These are phyloP conservation scores for Micractinium sp. DNA, from an alignment of 139 green algal species.

Conservation along the genomic window DNA sequence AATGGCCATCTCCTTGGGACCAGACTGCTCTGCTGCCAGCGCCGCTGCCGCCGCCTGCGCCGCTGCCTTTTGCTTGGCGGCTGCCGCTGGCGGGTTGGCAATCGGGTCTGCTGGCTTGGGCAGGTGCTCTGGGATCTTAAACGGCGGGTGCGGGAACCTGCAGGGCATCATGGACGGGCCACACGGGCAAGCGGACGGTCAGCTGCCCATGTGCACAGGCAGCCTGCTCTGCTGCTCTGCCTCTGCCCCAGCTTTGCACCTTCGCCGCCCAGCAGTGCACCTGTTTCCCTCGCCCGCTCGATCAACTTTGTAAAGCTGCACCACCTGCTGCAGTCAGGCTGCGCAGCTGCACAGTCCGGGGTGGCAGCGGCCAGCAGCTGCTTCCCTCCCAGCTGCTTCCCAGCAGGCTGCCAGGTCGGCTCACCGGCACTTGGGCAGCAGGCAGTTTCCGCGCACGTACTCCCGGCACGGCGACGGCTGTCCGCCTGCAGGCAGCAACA, in stretches of 20 bases:
- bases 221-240: too few relatives aligned
- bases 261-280: too few relatives aligned
- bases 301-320: too few relatives aligned
- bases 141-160: constrained; percentile 44
- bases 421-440: constrained; percentile 39
- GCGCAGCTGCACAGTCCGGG: too few relatives aligned
- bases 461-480: constrained; percentile 20
- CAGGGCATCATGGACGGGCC: background rate
- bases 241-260: too few relatives aligned
- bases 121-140: constrained; percentile 40
- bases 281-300: too few relatives aligned
- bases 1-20: constrained; percentile 42
- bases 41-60: constrained; percentile 37
- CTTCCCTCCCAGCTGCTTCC: too few relatives aligned
- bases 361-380: too few relatives aligned
- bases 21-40: constrained; percentile 10
- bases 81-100: constrained; percentile 44
- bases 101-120: constrained; percentile 45
- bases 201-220: too few relatives aligned
- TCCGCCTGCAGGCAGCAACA: background rate
- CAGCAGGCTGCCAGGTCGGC: too few relatives aligned
- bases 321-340: too few relatives aligned
- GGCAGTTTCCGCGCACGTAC: constrained; percentile 48
- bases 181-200: too few relatives aligned
- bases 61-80: constrained; percentile 40